A percentile compares a stretch with the other conserved stretches of the same genome.
phyloP scores from a whole-genome alignment of 148 eudicot genomes.

The Cornus kousa region DNA sequence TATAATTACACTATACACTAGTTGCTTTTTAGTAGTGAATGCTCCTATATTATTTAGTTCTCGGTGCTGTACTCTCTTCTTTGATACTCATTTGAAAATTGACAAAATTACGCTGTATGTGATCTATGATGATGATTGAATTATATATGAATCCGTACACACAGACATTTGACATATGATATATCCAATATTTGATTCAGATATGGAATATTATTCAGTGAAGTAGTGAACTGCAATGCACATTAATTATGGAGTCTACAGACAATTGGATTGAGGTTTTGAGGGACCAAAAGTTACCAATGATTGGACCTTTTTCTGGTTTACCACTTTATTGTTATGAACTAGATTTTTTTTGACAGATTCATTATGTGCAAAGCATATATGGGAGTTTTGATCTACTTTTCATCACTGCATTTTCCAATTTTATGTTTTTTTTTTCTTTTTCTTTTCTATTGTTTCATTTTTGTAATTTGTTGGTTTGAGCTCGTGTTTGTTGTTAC shows the following conservation, averaged over 20 bases:
- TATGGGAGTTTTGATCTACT: neutral
- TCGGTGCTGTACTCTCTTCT: neutral
- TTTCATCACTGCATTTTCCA: neutral
- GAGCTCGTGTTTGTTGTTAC: too few species aligned
- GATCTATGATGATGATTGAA: neutral
- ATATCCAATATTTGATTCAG: neutral
- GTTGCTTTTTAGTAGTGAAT: neutral
- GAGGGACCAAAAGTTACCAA: neutral
- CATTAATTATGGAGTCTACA: neutral
- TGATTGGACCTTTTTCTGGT: conserved; percentile 11
- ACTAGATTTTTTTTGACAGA: neutral
- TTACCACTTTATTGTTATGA: neutral
- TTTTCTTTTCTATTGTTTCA: neutral
- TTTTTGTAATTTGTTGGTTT: too few species aligned
- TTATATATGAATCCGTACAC: neutral
- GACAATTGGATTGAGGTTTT: neutral
- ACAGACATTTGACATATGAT: neutral
- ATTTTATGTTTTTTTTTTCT: too few species aligned
- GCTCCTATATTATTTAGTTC: neutral
- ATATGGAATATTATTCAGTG: neutral
- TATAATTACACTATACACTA: neutral
- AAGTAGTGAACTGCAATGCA: neutral
- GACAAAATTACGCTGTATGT: neutral
- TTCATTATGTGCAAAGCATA: neutral
- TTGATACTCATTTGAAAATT: neutral